phyloP scores from a whole-genome alignment of 768 basidiomycete genomes.

The Mrakia frigida region DNA sequence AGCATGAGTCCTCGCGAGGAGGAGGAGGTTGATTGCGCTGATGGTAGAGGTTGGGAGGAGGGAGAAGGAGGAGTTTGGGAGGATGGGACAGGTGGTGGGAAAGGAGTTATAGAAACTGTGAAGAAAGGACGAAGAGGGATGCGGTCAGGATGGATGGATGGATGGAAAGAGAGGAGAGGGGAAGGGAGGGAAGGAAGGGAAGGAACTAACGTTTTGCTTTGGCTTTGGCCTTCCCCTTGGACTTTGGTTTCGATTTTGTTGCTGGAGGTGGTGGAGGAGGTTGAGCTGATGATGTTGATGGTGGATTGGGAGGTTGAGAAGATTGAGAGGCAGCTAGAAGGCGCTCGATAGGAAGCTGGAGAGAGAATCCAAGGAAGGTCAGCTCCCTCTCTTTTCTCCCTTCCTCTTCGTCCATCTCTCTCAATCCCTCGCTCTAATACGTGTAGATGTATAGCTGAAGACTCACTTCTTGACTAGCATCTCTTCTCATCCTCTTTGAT shows the following conservation, averaged over 20 bases:
- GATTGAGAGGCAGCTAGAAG: background rate
- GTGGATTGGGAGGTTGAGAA: background rate
- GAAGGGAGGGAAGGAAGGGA: background rate
- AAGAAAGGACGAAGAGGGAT: background rate
- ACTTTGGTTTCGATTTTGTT: background rate
- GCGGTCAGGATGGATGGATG: constrained; percentile 2
- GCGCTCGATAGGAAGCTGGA: background rate
- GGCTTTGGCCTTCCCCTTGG: background rate
- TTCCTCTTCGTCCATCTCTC: background rate
- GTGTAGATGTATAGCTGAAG: background rate
- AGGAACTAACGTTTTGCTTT: too few species aligned
- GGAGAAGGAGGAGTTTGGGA: constrained; percentile 21
- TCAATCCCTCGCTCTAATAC: background rate
- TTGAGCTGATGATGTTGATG: background rate
- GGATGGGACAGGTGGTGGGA: constrained; percentile 12
- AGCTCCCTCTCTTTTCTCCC: background rate
- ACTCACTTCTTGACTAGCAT: constrained; percentile 6
- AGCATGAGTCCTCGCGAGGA: background rate
- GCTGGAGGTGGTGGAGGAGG: background rate
- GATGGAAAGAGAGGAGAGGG: background rate
- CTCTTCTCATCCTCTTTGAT: background rate
- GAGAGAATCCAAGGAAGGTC: background rate
- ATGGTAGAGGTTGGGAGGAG: constrained; percentile 1
- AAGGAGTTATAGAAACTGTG: background rate
- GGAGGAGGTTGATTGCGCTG: background rate